These are phyloP conservation scores for Xylaria sp. DNA, from an alignment of 2,329 filamentous ascomycete genomes.

Conservation along the genomic window DNA sequence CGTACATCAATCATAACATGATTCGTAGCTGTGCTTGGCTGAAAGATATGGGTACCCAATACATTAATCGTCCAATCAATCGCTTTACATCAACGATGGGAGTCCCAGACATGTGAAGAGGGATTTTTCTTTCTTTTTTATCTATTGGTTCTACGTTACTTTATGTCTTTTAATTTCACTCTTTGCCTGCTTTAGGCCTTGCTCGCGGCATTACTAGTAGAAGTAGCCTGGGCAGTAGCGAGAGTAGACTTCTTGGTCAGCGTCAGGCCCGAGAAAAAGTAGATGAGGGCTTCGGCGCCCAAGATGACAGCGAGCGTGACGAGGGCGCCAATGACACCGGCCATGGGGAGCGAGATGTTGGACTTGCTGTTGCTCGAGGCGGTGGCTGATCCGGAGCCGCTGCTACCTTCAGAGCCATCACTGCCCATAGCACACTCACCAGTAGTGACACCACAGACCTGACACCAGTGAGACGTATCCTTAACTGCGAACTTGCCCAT, in stretches of 20 bases:
- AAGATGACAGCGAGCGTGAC: slow-evolving; percentile 60
- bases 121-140: neutral
- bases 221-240: slow-evolving; percentile 13
- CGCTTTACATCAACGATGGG: too few species aligned
- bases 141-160: neutral
- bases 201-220: slow-evolving; percentile 5
- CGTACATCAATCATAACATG: neutral
- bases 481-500: slow-evolving; percentile 72
- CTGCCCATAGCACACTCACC: slow-evolving; percentile 62
- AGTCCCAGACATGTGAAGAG: neutral
- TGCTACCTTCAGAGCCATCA: slow-evolving; percentile 32
- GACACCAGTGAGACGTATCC: slow-evolving; percentile 74
- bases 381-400: slow-evolving; percentile 27
- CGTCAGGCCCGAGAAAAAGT: slow-evolving; percentile 52
- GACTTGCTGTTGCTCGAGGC: slow-evolving; percentile 12
- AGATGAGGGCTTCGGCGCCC: slow-evolving; percentile 50
- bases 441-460: slow-evolving; percentile 73
- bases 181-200: slow-evolving; percentile 28
- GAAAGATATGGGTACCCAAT: neutral
- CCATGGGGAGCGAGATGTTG: slow-evolving; percentile 71
- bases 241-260: slow-evolving; percentile 55
- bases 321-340: slow-evolving; percentile 80
- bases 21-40: neutral
- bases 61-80: neutral
- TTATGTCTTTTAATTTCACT: neutral